Evolutionary conservation across 2,329 filamentous ascomycete genomes (phyloP), one percentile per base, ranked within the genome.

Genomic region (Talaromyces marneffei): DNA sequence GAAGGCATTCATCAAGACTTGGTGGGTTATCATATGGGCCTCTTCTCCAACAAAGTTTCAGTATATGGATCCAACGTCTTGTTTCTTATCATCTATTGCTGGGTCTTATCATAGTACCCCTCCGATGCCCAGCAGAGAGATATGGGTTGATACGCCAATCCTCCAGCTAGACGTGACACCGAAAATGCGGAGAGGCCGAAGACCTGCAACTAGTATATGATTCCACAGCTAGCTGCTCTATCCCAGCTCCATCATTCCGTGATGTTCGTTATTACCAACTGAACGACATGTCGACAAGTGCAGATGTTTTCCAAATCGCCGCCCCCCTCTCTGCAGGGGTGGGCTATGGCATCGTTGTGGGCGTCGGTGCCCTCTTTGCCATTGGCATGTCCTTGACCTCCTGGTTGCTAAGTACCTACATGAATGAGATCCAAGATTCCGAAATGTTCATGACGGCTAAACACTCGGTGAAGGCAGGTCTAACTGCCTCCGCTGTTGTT

Each of bases 401-500:
- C 10, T 56, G 52, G 52, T 23, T 55, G 23, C 20, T 53, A 10
- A 61, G 35, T 37, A 35, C 12, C 42, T 61, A 61, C 25, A n/a
- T 29, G 54, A 37, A 63, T 60, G 62, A 65, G 27, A 57, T 64
- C 18, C 61, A 66, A 56, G 59, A 56, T 9, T 62, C 54, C 8
- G 64, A 65, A 42, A 65, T 65, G 63, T 70, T 69, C 55, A 69
- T 68, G 66, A 67, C 66, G 2, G 68, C 68, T 14, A 68, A 68
- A 40, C 66, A 66, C 18, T 67, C 63, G 14, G 66, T 70, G 1
- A 63, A 63, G 16, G 66, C 77, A 2, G 77, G 77, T 14, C 75
- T 79, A 4, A 77, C 78, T 44, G 75, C 76, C 2, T 74, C 74
- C 5, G 77, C 75, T 9, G 77, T 79, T 61, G 78, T 80, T 23